phyloP scores from a whole-genome alignment of 371 early-diverging fungal species.

The Mortierella polycephala region DNA sequence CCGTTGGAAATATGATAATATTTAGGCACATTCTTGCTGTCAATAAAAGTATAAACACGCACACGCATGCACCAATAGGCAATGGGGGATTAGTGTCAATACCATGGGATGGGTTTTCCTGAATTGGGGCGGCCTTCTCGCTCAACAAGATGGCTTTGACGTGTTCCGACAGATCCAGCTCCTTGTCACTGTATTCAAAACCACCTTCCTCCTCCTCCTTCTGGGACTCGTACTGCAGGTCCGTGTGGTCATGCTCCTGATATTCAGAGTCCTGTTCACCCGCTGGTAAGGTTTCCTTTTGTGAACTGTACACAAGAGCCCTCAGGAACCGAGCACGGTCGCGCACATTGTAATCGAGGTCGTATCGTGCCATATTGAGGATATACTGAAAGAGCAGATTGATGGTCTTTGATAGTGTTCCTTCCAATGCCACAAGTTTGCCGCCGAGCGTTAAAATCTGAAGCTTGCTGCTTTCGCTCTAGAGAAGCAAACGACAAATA shows the following conservation, averaged over 20 bases:
- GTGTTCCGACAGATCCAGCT: constrained; percentile 57
- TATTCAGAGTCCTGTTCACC: constrained; percentile 16
- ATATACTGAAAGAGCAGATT: constrained; percentile 76
- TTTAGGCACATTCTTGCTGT: neutral
- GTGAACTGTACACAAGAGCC: constrained; percentile 68
- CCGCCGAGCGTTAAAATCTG: constrained; percentile 86
- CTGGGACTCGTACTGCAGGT: neutral
- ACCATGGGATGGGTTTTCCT: constrained; percentile 58
- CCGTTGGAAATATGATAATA: neutral
- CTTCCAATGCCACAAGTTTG: constrained; percentile 68
- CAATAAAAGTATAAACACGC: too few relatives aligned
- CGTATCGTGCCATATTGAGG: constrained; percentile 88
- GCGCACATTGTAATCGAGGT: constrained; percentile 88
- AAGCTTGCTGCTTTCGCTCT: constrained; percentile 76
- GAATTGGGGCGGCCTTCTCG: constrained; percentile 62
- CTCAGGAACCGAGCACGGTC: constrained; percentile 90
- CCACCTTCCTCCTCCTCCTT: constrained; percentile 47
- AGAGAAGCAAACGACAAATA: constrained; percentile 4
- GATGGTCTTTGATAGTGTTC: constrained; percentile 52
- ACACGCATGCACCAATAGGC: too few relatives aligned
- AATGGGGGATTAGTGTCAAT: neutral
- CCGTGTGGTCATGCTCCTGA: constrained; percentile 12
- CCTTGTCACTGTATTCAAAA: constrained; percentile 55
- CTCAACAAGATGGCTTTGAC: constrained; percentile 62
- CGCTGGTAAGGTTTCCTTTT: constrained; percentile 8